phyloP scores from a whole-genome alignment of 345 rosid species.

The Boechera retrofracta region DNA sequence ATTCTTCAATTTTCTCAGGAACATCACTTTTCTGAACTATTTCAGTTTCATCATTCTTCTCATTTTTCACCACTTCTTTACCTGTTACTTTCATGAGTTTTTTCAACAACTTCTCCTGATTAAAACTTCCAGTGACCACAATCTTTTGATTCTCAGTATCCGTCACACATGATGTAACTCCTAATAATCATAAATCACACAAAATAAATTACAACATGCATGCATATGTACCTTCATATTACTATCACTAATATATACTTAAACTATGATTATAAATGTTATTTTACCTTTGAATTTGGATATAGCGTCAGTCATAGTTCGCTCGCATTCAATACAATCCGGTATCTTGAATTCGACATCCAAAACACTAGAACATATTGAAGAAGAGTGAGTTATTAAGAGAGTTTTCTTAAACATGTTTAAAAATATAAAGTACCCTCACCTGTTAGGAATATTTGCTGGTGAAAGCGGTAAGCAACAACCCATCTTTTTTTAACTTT shows the following conservation, averaged over 20 bases:
- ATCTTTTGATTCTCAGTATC: conserved; percentile 60
- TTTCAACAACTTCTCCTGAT: conserved; percentile 59
- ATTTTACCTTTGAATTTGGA: conserved; percentile 64
- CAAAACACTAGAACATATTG: conserved; percentile 39
- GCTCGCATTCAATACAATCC: conserved; percentile 68
- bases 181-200: conserved; percentile 41
- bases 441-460: background rate
- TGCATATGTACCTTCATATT: background rate
- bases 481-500: conserved; percentile 7
- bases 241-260: background rate
- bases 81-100: conserved; percentile 61
- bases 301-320: conserved; percentile 53
- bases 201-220: conserved; percentile 15
- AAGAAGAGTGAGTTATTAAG: background rate
- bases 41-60: background rate
- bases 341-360: conserved; percentile 58
- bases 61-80: conserved; percentile 43
- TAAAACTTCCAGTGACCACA: conserved; percentile 56
- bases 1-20: background rate
- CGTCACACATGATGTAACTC: conserved; percentile 59
- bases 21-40: background rate
- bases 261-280: background rate
- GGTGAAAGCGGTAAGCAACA: background rate
- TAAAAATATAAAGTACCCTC: conserved; percentile 1
- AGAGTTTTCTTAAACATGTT: background rate